Evolutionary conservation across 2,329 filamentous ascomycete species (phyloP), one percentile per base, ranked within the genome.

Genomic region (Fusarium keratoplasticum): DNA sequence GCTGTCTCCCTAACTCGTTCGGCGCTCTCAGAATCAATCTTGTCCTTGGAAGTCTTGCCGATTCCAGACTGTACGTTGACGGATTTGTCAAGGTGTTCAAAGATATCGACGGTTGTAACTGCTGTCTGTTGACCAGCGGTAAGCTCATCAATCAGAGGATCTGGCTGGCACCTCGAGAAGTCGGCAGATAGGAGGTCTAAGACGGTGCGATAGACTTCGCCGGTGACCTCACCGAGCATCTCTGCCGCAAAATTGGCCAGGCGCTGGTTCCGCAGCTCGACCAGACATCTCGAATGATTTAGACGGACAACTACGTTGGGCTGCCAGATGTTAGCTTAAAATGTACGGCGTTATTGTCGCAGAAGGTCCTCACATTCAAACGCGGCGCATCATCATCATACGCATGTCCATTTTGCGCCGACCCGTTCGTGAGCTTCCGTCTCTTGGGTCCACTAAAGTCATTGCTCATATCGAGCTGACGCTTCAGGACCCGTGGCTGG

Each of bases 261-360:
- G 22, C 91, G 90, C 73, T 92, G 89, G 77, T 95, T 98, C 66
- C 96, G 94, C 72, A 98, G 87, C 59, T 94, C 91, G 11, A 98
- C 94, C 8, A 92, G 86, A 68, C 95, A 94, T 81, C 96, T 97
- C 65, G 95, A 93, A 78, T 94, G 92, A 80, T 98, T 98, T 64
- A 98, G 87, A 31, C 92, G 90, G 58, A 98, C 86, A 38, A 95
- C 88, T 73, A 95, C 86, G 67, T 93, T 89, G 59, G 90, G 89
- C 92, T 97, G 79, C 66, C 47, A 50, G 31, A 61, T 22, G 76
- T 82, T 76, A 84, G 80, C 73, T 57, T n/a, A 69, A 18, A n/a
- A 47, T 27, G 10, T n/a, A 27, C 16, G 29, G n/a, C 8, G 14
- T 13, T n/a, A 14, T 25, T 16, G 33, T 20, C 5, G 55, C 31